These are phyloP conservation scores for Alternaria arborescens DNA, from an alignment of 2,329 filamentous ascomycete genomes.

Conservation along the genomic window DNA sequence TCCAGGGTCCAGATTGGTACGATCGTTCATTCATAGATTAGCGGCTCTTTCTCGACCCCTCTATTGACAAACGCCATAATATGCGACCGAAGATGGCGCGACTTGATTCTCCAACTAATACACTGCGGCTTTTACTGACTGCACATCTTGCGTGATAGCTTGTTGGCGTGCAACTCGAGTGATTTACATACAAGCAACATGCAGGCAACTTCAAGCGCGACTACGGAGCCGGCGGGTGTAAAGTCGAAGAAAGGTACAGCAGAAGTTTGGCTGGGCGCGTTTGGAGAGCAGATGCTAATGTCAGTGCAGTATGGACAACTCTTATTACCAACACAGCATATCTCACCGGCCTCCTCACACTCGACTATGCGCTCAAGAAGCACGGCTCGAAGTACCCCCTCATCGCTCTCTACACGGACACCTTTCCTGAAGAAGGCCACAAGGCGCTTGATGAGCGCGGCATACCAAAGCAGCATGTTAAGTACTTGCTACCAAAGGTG, in stretches of 20 bases:
- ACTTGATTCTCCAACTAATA: slow-evolving; percentile 3
- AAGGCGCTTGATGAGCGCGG: slow-evolving; percentile 72
- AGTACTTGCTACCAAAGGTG: slow-evolving; percentile 73
- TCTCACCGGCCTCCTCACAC: slow-evolving; percentile 81
- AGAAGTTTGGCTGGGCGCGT: slow-evolving; percentile 8
- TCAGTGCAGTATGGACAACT: slow-evolving; percentile 78
- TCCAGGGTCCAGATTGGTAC: slow-evolving; percentile 13
- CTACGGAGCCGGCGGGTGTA: slow-evolving; percentile 30
- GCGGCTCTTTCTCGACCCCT: slow-evolving; percentile 22
- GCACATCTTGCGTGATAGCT: neutral
- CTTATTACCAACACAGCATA: slow-evolving; percentile 87
- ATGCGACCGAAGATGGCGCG: slow-evolving; percentile 11
- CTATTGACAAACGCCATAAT: slow-evolving; percentile 8
- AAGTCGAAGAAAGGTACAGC: slow-evolving; percentile 52
- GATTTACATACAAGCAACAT: slow-evolving; percentile 3
- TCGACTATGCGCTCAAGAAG: slow-evolving; percentile 77
- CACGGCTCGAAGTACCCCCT: slow-evolving; percentile 76
- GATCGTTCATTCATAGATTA: slow-evolving; percentile 18
- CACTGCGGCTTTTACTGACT: neutral
- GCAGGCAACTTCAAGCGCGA: slow-evolving; percentile 7
- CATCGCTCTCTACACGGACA: slow-evolving; percentile 82
- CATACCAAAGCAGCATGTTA: slow-evolving; percentile 74
- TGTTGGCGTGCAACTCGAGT: neutral
- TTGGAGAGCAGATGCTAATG: slow-evolving; percentile 4
- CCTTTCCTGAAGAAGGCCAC: slow-evolving; percentile 73